Conservation (phyloP, 2,329 filamentous ascomycete species). For the Dendryphion nanum region DNA sequence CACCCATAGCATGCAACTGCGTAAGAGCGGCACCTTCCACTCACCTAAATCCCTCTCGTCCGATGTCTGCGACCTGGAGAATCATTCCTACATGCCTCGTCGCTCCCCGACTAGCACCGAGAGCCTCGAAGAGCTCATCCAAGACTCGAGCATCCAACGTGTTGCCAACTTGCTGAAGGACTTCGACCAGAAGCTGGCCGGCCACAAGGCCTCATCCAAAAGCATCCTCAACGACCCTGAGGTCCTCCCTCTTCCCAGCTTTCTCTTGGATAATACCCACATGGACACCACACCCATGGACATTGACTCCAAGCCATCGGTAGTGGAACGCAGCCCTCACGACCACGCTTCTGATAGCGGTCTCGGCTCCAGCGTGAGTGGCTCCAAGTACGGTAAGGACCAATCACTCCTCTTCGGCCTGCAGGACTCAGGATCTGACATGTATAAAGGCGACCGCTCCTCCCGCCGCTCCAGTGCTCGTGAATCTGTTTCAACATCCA, state of each 20-base stretch:
- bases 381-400: slow-evolving; percentile 45
- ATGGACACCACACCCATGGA: slow-evolving; percentile 29
- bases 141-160: slow-evolving; percentile 46
- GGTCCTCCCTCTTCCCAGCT: slow-evolving; percentile 48
- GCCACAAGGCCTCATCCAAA: slow-evolving; percentile 26
- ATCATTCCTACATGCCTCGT: slow-evolving; percentile 43
- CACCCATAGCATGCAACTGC: slow-evolving; percentile 45
- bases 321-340: slow-evolving; percentile 44
- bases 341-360: slow-evolving; percentile 83
- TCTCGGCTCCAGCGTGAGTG: slow-evolving; percentile 77
- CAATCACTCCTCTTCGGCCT: slow-evolving; percentile 15
- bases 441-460: slow-evolving; percentile 34
- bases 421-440: slow-evolving; percentile 26
- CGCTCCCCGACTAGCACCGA: slow-evolving; percentile 51
- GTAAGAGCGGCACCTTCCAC: slow-evolving; percentile 51
- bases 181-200: slow-evolving; percentile 46
- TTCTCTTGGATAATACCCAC: slow-evolving; percentile 41
- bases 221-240: slow-evolving; percentile 49
- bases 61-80: slow-evolving; percentile 41
- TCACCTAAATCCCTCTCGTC: slow-evolving; percentile 38
- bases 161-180: slow-evolving; percentile 44
- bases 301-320: slow-evolving; percentile 41
- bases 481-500: slow-evolving; percentile 39
- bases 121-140: slow-evolving; percentile 48
- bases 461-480: slow-evolving; percentile 27